Base-by-base conservation (phyloP, 2,329 filamentous ascomycete genomes). In the Falciphora oryzae region DNA sequence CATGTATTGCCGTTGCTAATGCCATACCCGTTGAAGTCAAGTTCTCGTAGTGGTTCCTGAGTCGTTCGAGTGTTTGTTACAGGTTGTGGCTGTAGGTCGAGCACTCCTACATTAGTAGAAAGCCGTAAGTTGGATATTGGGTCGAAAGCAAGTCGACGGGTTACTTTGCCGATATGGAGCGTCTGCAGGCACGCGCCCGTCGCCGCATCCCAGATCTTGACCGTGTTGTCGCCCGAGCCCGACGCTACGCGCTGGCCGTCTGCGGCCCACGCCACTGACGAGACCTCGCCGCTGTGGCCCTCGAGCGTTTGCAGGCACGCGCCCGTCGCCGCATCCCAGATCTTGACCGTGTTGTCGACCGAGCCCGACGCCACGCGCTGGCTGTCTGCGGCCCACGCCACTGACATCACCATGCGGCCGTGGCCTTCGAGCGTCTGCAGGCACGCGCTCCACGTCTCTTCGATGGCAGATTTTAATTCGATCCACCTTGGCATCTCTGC, bases 351-450 rank as follows among this genome's bases (percentile, higher is more conserved):
- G 3, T 32, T 3, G 32, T 65, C 64, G 16, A 7, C 1, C 6
- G 53, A 62, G 31, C 27, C 59, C 59, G 59, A 61, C 28, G 59
- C 59, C 32, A 61, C 27, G 25, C 32, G 5, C 27, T 61, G 59
- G 59, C 59, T 31, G 59, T 27, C 59, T 22, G 59, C 16, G 27
- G 59, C 25, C 7, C 29, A 61, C 31, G 32, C 11, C 31, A 61
- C 16, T 14, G 32, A 61, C 44, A 50, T 11, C 10, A 50, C 44
- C 44, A 22, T 22, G 44, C 44, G 11, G 44, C 44, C 22, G 44
- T 70, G 68, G 64, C 68, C 67, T 64, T 69, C 66, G 56, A 71
- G 67, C 29, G 66, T 69, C 61, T 69, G 66, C 22, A 70, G 38
- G n/a, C 64, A 66, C 1, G 62, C 63, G 63, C 59, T 57, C 66